phyloP scores from a whole-genome alignment of 441 rosid genomes.

The Theobroma grandiflorum region DNA sequence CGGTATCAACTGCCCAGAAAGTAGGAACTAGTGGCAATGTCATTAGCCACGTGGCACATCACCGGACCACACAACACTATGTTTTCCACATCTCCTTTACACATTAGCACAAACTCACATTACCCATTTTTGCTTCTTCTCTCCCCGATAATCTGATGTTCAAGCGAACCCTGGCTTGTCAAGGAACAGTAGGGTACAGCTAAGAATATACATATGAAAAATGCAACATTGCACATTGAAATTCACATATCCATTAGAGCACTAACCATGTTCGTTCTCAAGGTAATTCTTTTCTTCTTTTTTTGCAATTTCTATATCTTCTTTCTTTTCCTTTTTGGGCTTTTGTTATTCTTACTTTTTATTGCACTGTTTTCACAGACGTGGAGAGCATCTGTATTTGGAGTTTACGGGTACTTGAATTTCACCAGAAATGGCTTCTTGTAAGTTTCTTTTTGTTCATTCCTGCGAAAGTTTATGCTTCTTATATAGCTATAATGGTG shows the following conservation, averaged over 20 bases:
- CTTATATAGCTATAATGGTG: not conserved
- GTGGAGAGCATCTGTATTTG: slow-evolving; percentile 85
- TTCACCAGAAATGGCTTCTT: slow-evolving; percentile 82
- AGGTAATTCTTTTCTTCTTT: slow-evolving; percentile 41
- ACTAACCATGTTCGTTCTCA: slow-evolving; percentile 66
- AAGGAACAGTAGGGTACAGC: no score
- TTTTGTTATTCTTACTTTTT: slow-evolving; percentile 14
- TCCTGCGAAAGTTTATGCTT: not conserved
- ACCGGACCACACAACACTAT: not conserved
- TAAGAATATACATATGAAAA: not conserved
- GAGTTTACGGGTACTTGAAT: slow-evolving; percentile 74
- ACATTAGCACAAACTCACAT: not conserved
- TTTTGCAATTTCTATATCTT: not conserved
- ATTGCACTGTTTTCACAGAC: slow-evolving; percentile 42
- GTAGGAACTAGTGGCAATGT: not conserved
- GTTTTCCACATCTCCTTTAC: not conserved
- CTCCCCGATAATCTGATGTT: no score
- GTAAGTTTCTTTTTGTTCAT: slow-evolving; percentile 47
- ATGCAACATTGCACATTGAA: slow-evolving; percentile 17
- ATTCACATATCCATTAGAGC: slow-evolving; percentile 29
- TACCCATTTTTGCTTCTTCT: no score
- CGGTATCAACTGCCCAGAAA: not conserved
- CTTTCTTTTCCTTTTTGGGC: not conserved
- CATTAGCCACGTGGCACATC: not conserved
- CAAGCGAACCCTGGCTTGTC: no score